Conservation (phyloP, 73 alveolate species). For the Halteria grandinella region DNA sequence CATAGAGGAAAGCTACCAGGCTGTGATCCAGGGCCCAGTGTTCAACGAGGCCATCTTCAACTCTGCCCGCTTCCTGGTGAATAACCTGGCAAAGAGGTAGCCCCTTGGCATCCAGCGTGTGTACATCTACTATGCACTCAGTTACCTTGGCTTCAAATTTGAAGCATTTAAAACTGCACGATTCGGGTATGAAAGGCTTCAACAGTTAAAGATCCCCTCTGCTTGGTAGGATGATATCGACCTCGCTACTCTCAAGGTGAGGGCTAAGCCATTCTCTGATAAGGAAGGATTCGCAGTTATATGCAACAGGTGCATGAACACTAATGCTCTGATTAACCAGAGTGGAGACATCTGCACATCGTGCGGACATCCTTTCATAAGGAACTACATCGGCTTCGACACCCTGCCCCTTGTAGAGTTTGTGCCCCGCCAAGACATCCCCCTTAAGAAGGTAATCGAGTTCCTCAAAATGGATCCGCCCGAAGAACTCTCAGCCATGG, state of each 20-base stretch:
- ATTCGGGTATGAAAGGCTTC: slow-evolving; percentile 92
- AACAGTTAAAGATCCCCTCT: slow-evolving; percentile 86
- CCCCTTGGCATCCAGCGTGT: slow-evolving; percentile 74
- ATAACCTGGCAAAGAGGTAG: slow-evolving; percentile 64
- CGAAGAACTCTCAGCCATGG: slow-evolving; percentile 42
- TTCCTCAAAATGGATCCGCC: slow-evolving; percentile 82
- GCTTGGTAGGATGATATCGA: slow-evolving; percentile 97
- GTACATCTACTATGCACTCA: slow-evolving; percentile 84
- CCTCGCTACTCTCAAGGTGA: slow-evolving; percentile 83
- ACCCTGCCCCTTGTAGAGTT: slow-evolving; percentile 94
- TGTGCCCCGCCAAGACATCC: slow-evolving; percentile 72
- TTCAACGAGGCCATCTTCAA: slow-evolving; percentile 86
- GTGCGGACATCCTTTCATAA: slow-evolving; percentile 94
- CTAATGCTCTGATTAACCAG: slow-evolving; percentile 78
- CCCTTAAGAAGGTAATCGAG: slow-evolving; percentile 79
- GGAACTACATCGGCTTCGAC: slow-evolving; percentile 93
- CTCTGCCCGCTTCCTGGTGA: slow-evolving; percentile 84
- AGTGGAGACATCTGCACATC: slow-evolving; percentile 86
- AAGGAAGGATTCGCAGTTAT: slow-evolving; percentile 84
- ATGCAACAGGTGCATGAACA: slow-evolving; percentile 89
- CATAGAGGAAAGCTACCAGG: slow-evolving; percentile 88
- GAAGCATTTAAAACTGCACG: slow-evolving; percentile 95
- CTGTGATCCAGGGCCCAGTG: slow-evolving; percentile 74
- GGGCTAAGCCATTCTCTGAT: slow-evolving; percentile 95
- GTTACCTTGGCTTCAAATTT: slow-evolving; percentile 81